Percentiles rank a stretch among this genome's conserved stretches.
phyloP scores from a whole-genome alignment of 1,139 yeast species.

The Diutina rugosa region DNA sequence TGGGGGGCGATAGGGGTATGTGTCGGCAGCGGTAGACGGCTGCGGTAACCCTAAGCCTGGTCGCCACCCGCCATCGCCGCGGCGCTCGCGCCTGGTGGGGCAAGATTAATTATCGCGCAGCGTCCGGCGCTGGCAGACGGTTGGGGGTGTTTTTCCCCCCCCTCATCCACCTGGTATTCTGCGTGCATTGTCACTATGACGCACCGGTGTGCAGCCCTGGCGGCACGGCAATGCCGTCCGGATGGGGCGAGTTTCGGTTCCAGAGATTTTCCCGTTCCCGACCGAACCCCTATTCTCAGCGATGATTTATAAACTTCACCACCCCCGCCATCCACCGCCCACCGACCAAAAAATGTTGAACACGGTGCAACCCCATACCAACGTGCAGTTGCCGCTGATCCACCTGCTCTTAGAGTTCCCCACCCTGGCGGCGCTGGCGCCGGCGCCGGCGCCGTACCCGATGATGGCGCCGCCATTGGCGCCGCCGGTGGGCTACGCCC shows the following conservation, averaged over 20 bases:
- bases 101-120: too few species aligned
- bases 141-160: not conserved
- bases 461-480: not conserved
- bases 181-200: not conserved
- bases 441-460: not conserved
- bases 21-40: too few species aligned
- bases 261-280: not conserved
- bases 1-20: too few species aligned
- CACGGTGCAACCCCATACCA: not conserved
- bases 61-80: too few species aligned
- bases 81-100: too few species aligned
- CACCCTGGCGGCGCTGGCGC: not conserved
- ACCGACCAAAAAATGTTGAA: not conserved
- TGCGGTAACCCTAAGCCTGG: too few species aligned
- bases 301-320: not conserved
- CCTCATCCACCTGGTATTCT: not conserved
- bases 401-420: conserved; percentile 18
- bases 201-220: not conserved
- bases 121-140: too few species aligned
- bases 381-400: conserved; percentile 14
- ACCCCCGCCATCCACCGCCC: not conserved
- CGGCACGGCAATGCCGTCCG: not conserved
- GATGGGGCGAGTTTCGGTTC: not conserved
- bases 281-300: not conserved
- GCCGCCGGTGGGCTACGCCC: not conserved